phyloP scores from a whole-genome alignment of 495 filamentous ascomycete genomes.

The Pyronema domesticum region DNA sequence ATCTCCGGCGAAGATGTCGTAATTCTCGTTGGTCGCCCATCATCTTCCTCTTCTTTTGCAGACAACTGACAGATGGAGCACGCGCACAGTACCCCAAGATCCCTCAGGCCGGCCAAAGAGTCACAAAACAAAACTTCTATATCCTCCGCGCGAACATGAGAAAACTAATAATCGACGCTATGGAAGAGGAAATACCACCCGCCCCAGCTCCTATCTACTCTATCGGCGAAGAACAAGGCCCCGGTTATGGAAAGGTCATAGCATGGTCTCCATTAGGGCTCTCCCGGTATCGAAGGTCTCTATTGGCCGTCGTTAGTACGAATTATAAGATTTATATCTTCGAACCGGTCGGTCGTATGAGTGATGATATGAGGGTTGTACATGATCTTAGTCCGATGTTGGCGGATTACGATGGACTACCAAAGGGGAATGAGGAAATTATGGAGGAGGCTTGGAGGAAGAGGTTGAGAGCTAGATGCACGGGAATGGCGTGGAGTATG shows the following conservation, averaged over 20 bases:
- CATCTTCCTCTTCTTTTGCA: neutral
- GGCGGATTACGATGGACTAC: slow-evolving; percentile 1
- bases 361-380: slow-evolving; percentile 21
- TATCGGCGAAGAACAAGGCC: slow-evolving; percentile 45
- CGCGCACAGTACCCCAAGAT: slow-evolving; percentile 17
- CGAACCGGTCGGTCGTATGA: slow-evolving; percentile 19
- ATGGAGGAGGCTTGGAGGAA: slow-evolving; percentile 3
- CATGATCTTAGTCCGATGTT: slow-evolving; percentile 23
- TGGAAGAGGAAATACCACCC: slow-evolving; percentile 20
- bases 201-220: slow-evolving; percentile 28
- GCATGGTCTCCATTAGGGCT: slow-evolving; percentile 46
- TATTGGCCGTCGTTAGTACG: slow-evolving; percentile 42
- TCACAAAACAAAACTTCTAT: slow-evolving; percentile 12
- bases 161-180: slow-evolving; percentile 17
- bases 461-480: slow-evolving; percentile 22
- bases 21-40: slow-evolving; percentile 30
- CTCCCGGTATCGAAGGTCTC: slow-evolving; percentile 35
- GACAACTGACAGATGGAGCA: slow-evolving; percentile 1
- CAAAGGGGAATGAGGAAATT: neutral
- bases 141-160: slow-evolving; percentile 17
- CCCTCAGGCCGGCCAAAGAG: neutral
- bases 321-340: slow-evolving; percentile 29
- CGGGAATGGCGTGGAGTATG: slow-evolving; percentile 25
- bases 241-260: slow-evolving; percentile 33
- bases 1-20: slow-evolving; percentile 41